Conservation (phyloP, 2,329 filamentous ascomycete species). For the Fusarium paranaense region DNA sequence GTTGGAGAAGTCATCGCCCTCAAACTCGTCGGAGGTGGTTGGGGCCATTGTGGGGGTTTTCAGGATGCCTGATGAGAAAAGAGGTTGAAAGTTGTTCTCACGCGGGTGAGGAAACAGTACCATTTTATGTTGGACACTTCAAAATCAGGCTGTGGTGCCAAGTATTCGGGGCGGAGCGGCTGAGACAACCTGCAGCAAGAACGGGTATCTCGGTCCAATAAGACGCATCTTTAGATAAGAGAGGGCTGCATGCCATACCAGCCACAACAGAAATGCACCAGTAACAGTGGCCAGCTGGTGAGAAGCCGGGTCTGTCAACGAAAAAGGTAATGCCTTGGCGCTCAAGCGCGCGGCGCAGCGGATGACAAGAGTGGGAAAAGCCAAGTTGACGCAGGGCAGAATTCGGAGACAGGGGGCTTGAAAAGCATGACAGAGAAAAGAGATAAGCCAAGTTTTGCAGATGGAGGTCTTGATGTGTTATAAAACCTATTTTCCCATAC, state of each 20-base stretch:
- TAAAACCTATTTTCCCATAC: background rate
- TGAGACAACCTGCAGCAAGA: background rate
- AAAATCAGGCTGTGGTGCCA: background rate
- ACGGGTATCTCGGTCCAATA: background rate
- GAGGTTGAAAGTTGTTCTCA: too few species aligned
- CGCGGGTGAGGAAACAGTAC: background rate
- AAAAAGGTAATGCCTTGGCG: background rate
- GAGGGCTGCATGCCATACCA: background rate
- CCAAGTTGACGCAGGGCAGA: background rate
- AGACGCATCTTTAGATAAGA: background rate
- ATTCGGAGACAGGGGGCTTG: background rate
- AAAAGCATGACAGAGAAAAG: background rate
- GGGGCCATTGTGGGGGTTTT: background rate
- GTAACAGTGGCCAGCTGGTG: background rate
- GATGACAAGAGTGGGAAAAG: background rate
- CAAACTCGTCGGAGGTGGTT: background rate
- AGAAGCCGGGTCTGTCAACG: background rate
- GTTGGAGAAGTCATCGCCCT: background rate
- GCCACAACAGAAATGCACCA: background rate
- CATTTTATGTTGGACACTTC: background rate
- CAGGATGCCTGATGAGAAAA: background rate
- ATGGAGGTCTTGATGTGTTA: too few species aligned
- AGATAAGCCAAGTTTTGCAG: background rate
- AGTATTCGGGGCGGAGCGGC: background rate
- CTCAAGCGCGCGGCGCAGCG: background rate